Evolutionary conservation across 2,329 filamentous ascomycete genomes (phyloP).

Genomic region (Onygenales sp.): DNA sequence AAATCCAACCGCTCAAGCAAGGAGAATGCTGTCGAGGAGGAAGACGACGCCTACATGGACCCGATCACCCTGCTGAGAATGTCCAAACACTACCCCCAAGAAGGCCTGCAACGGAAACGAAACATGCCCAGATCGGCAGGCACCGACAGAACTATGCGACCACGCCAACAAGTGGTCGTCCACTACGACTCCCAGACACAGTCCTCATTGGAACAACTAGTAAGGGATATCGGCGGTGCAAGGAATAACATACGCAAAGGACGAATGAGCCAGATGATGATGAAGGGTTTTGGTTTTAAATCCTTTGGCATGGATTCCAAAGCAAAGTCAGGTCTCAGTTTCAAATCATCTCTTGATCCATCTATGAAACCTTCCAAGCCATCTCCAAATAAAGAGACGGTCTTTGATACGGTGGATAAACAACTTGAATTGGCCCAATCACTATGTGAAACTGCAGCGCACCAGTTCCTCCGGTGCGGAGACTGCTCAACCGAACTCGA

Average conservation of each 20-base stretch:
- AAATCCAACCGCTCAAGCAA: constrained; percentile 2
- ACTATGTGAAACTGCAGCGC: constrained; percentile 76
- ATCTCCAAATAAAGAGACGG: constrained; percentile 48
- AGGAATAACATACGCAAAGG: constrained; percentile 80
- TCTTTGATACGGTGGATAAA: constrained; percentile 67
- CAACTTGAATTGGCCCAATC: constrained; percentile 69
- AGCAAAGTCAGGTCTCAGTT: neutral
- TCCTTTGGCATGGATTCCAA: constrained; percentile 5
- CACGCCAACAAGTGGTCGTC: constrained; percentile 71
- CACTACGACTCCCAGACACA: constrained; percentile 88
- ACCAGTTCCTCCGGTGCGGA: constrained; percentile 80
- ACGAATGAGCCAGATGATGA: constrained; percentile 47
- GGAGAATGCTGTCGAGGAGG: neutral
- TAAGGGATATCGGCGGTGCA: constrained; percentile 69
- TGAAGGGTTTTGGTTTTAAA: constrained; percentile 12
- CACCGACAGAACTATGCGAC: constrained; percentile 47
- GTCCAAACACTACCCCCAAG: constrained; percentile 5
- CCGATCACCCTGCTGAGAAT: constrained; percentile 7
- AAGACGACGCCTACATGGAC: constrained; percentile 6
- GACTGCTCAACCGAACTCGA: constrained; percentile 70
- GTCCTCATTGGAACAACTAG: constrained; percentile 69
- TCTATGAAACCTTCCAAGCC: constrained; percentile 5
- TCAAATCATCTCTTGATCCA: constrained; percentile 21
- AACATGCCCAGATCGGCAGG: constrained; percentile 1
- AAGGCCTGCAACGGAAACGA: constrained; percentile 23